These are phyloP conservation scores for Mychonastes homosphaera DNA, from an alignment of 139 green algal species.

Conservation along the genomic window DNA sequence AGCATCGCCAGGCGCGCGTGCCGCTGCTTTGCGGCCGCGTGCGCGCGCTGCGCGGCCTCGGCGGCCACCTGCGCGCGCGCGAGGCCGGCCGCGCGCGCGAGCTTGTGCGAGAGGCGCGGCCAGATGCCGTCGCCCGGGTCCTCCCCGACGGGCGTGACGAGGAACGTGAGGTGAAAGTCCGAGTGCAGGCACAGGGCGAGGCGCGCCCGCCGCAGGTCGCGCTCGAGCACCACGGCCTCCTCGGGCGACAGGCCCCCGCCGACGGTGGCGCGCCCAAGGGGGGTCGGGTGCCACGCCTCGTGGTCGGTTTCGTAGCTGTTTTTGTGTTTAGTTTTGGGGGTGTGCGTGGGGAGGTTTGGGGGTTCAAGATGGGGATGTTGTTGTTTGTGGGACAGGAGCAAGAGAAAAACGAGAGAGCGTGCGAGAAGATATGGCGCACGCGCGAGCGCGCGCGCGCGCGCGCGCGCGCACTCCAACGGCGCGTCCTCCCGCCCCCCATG, in stretches of 20 bases:
- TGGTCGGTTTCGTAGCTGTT: background rate
- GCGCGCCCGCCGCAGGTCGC: constrained; percentile 51
- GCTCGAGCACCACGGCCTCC: constrained; percentile 41
- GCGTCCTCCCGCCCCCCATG: no score
- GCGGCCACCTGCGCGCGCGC: constrained; percentile 35
- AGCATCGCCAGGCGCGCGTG: no score
- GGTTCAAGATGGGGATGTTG: no score
- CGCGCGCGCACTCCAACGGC: no score
- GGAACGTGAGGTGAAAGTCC: constrained; percentile 80
- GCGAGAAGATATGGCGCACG: no score
- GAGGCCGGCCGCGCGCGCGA: constrained; percentile 29
- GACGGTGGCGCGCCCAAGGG: background rate
- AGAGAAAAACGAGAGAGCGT: no score
- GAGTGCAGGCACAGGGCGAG: constrained; percentile 51
- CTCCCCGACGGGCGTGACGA: constrained; percentile 58
- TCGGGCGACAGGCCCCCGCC: constrained; percentile 34
- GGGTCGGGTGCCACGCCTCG: background rate
- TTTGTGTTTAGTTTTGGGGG: no score
- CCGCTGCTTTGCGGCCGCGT: no score
- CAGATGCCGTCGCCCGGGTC: constrained; percentile 26
- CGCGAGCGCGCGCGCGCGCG: no score
- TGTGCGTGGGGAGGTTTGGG: no score
- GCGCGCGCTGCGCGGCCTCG: no score
- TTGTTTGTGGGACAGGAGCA: no score
- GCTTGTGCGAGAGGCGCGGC: constrained; percentile 10